Evolutionary conservation across 108 stramenopile species (phyloP).

Genomic region (Cyclotella atomus): DNA sequence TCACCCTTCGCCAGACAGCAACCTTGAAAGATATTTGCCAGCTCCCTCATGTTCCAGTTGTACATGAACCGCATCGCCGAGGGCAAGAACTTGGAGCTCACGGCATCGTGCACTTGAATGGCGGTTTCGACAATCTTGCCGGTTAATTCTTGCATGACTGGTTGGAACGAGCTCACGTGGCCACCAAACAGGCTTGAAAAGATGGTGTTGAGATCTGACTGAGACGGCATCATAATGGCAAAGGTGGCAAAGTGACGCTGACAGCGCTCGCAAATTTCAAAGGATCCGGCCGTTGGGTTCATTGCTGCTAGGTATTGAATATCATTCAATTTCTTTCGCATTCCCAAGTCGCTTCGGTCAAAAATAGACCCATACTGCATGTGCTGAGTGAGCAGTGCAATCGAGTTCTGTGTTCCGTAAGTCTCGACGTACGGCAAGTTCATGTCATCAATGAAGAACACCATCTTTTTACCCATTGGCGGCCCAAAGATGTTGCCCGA

Average conservation of each 20-base stretch:
- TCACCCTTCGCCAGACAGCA: conserved; percentile 66
- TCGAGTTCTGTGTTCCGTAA: conserved; percentile 91
- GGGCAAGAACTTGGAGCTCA: conserved; percentile 82
- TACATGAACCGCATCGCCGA: conserved; percentile 89
- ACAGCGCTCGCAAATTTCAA: conserved; percentile 87
- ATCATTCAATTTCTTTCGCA: conserved; percentile 87
- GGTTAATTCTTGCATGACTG: conserved; percentile 59
- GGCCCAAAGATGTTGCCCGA: conserved; percentile 84
- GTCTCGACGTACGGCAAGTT: conserved; percentile 93
- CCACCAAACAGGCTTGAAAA: conserved; percentile 80
- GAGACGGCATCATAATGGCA: conserved; percentile 77
- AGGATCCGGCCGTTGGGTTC: conserved; percentile 91
- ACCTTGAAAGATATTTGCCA: conserved; percentile 90
- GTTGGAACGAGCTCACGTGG: conserved; percentile 71
- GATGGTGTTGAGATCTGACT: conserved; percentile 77
- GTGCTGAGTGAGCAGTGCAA: conserved; percentile 87
- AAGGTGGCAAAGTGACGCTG: conserved; percentile 91
- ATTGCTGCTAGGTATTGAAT: conserved; percentile 90
- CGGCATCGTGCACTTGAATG: conserved; percentile 76
- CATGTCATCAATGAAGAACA: conserved; percentile 90
- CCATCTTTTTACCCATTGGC: conserved; percentile 79
- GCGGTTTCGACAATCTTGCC: conserved; percentile 75
- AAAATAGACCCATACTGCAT: conserved; percentile 88
- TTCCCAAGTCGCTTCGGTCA: conserved; percentile 83
- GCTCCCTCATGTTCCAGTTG: conserved; percentile 95